A percentile compares a stretch with the other conserved stretches of the same genome.
Evolutionary conservation across 345 rosid species (phyloP).

Genomic region (Crucihimalaya himalaica): DNA sequence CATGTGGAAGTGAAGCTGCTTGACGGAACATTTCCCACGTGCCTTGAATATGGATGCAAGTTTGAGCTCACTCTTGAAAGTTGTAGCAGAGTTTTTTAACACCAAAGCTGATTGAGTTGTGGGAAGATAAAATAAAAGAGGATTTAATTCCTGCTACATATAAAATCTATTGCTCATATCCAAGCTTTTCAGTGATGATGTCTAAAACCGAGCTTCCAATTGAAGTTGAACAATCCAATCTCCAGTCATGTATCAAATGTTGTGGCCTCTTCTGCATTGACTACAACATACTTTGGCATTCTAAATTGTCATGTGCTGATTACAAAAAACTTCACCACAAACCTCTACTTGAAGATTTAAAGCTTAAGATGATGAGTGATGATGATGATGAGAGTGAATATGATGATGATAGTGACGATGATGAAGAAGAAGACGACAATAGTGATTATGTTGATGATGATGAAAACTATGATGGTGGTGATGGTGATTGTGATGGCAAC

Average conservation of each 20-base stretch:
- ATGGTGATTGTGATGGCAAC: background rate
- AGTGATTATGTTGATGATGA: background rate
- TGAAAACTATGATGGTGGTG: too few species aligned
- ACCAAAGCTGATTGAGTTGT: background rate
- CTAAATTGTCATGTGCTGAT: background rate
- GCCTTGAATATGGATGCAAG: background rate
- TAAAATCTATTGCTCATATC: background rate
- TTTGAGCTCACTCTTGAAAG: background rate
- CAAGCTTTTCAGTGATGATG: background rate
- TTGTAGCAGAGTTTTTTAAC: background rate
- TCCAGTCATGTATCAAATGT: background rate
- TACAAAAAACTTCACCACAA: background rate
- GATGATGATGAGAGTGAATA: too few species aligned
- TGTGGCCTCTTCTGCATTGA: background rate
- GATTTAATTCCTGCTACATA: background rate
- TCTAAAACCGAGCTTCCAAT: background rate
- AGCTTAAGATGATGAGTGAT: background rate
- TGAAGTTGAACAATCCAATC: background rate
- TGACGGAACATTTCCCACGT: background rate
- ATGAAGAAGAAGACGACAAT: too few species aligned
- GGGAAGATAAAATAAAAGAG: background rate
- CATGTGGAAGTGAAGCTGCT: background rate
- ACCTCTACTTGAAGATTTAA: background rate
- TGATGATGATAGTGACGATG: background rate
- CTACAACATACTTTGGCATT: background rate